phyloP scores from a whole-genome alignment of 1,284 basidiomycete genomes.

The Vanrija sp. region DNA sequence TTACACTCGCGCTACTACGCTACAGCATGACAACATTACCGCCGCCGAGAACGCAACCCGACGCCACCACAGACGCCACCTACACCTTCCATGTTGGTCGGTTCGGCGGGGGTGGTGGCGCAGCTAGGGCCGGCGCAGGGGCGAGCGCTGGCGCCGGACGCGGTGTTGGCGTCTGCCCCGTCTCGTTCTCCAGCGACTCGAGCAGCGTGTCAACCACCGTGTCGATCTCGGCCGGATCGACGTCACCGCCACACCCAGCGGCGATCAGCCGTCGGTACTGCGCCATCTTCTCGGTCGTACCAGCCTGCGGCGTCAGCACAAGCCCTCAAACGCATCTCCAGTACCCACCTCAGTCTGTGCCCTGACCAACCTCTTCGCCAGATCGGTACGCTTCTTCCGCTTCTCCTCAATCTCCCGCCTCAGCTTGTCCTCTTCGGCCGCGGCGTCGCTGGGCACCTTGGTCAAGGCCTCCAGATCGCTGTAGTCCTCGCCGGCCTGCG shows the following conservation, averaged over 20 bases:
- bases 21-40: too few relatives aligned
- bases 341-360: slow-evolving; percentile 70
- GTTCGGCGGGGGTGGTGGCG: too few relatives aligned
- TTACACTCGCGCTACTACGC: too few relatives aligned
- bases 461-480: slow-evolving; percentile 36
- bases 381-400: slow-evolving; percentile 62
- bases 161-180: background rate
- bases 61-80: too few relatives aligned
- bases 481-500: slow-evolving; percentile 37
- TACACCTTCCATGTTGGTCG: too few relatives aligned
- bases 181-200: slow-evolving; percentile 28
- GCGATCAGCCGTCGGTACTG: slow-evolving; percentile 83
- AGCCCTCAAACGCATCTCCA: too few relatives aligned
- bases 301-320: slow-evolving; percentile 47
- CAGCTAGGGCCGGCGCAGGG: too few relatives aligned
- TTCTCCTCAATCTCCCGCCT: slow-evolving; percentile 63
- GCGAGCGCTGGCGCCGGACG: background rate
- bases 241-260: slow-evolving; percentile 74
- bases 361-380: slow-evolving; percentile 69
- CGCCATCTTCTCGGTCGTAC: slow-evolving; percentile 78
- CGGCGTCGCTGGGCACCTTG: slow-evolving; percentile 50
- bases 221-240: slow-evolving; percentile 79
- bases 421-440: slow-evolving; percentile 55
- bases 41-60: too few relatives aligned
- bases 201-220: slow-evolving; percentile 69